Evolutionary conservation across 805 yeast species (phyloP).

Genomic region (Wickerhamiella domercqiae): DNA sequence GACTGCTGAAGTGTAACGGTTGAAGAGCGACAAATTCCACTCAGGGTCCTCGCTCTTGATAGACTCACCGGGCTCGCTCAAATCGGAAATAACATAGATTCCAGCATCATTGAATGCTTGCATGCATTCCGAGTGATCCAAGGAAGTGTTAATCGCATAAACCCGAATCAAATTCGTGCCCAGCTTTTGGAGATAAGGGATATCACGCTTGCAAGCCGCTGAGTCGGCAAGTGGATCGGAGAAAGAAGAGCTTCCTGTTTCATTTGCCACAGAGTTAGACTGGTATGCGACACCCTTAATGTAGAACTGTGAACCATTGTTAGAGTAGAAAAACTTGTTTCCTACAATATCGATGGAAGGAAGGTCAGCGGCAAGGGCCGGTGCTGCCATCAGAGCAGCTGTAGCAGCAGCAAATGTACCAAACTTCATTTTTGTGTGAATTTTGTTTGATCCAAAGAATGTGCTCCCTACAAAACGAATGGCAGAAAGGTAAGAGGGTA

Average conservation of each 20-base stretch:
- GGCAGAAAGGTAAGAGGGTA: neutral
- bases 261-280: conserved; percentile 37
- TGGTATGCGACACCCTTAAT: conserved; percentile 84
- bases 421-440: conserved; percentile 15
- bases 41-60: conserved; percentile 62
- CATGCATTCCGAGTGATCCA: conserved; percentile 69
- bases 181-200: conserved; percentile 55
- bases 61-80: conserved; percentile 71
- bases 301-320: conserved; percentile 68
- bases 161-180: conserved; percentile 71
- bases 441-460: neutral
- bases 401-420: conserved; percentile 13
- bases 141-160: conserved; percentile 63
- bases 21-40: conserved; percentile 59
- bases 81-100: conserved; percentile 79
- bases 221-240: conserved; percentile 67
- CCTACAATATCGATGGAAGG: conserved; percentile 50
- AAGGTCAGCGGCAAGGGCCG: conserved; percentile 21
- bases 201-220: conserved; percentile 59
- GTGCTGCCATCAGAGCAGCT: conserved; percentile 14
- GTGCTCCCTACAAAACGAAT: too few relatives aligned
- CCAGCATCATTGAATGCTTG: conserved; percentile 62
- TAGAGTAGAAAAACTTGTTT: conserved; percentile 59
- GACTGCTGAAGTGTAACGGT: conserved; percentile 68
- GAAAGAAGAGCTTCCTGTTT: conserved; percentile 30